These are phyloP conservation scores for Trichosporon sp. DNA, from an alignment of 1,284 basidiomycete species.

Conservation along the genomic window DNA sequence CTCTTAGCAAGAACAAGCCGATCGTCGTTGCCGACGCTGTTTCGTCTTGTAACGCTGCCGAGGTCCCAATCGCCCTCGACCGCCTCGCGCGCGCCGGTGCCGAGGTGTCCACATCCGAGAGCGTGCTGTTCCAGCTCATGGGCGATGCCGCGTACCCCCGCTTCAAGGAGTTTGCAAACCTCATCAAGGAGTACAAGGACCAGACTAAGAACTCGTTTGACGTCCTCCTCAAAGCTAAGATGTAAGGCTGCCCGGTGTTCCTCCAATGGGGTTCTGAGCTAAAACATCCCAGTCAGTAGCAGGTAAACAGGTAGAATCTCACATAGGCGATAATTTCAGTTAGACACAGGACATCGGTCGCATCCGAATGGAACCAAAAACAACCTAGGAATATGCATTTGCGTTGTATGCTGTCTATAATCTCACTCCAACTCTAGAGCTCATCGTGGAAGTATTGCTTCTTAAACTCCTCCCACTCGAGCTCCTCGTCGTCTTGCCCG, in stretches of 20 bases:
- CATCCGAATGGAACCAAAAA: too few species aligned
- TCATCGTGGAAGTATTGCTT: conserved; percentile 1
- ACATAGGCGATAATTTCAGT: too few species aligned
- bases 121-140: conserved; percentile 65
- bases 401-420: background rate
- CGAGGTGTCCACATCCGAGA: conserved; percentile 73
- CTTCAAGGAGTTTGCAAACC: conserved; percentile 67
- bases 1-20: conserved; percentile 21
- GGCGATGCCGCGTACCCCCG: conserved; percentile 59
- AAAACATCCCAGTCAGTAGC: background rate
- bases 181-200: conserved; percentile 72
- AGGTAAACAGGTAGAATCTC: background rate
- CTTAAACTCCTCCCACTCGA: conserved; percentile 21
- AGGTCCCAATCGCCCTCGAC: conserved; percentile 50
- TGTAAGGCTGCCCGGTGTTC: background rate
- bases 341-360: too few species aligned
- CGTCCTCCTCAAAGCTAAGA: conserved; percentile 18
- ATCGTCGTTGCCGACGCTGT: conserved; percentile 77
- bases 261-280: background rate
- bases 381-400: background rate
- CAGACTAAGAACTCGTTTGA: conserved; percentile 51
- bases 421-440: background rate
- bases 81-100: conserved; percentile 70
- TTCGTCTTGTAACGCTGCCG: conserved; percentile 64
- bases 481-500: conserved; percentile 25